Conservation (phyloP, 257 asterid genomes). For the Ehretia macrophylla region DNA sequence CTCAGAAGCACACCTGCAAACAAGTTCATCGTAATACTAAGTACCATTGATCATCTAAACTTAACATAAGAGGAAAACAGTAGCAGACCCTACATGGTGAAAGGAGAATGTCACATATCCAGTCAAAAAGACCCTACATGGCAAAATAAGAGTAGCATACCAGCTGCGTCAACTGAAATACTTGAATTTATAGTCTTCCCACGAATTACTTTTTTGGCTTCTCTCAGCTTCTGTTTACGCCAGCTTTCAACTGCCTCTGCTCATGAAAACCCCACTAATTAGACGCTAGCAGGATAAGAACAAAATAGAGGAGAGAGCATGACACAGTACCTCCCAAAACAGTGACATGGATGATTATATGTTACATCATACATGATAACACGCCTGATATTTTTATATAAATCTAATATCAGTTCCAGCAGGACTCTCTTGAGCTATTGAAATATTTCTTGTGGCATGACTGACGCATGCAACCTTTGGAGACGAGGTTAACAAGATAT, state of each 20-base stretch:
- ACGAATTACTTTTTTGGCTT: slow-evolving; percentile 37
- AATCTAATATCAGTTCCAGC: too few relatives aligned
- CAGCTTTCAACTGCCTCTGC: slow-evolving; percentile 79
- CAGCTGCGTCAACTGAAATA: slow-evolving; percentile 60
- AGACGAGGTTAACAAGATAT: too few relatives aligned
- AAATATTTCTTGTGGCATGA: too few relatives aligned
- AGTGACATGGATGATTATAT: neutral
- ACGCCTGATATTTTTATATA: too few relatives aligned
- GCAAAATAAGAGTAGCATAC: slow-evolving; percentile 34
- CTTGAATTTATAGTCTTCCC: slow-evolving; percentile 56
- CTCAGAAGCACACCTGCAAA: slow-evolving; percentile 44
- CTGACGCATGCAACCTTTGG: too few relatives aligned
- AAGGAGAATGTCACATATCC: neutral
- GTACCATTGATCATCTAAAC: neutral
- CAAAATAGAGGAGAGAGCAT: neutral
- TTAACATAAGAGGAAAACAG: neutral
- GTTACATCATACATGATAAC: too few relatives aligned
- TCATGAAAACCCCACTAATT: slow-evolving; percentile 17
- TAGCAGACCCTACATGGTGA: neutral
- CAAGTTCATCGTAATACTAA: neutral
- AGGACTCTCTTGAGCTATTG: too few relatives aligned
- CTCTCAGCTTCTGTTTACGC: slow-evolving; percentile 62
- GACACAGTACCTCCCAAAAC: neutral
- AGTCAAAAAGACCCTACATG: neutral
- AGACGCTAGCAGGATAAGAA: neutral